Evolutionary conservation across 495 filamentous ascomycete species (phyloP).

Genomic region (Xylaria grammica): DNA sequence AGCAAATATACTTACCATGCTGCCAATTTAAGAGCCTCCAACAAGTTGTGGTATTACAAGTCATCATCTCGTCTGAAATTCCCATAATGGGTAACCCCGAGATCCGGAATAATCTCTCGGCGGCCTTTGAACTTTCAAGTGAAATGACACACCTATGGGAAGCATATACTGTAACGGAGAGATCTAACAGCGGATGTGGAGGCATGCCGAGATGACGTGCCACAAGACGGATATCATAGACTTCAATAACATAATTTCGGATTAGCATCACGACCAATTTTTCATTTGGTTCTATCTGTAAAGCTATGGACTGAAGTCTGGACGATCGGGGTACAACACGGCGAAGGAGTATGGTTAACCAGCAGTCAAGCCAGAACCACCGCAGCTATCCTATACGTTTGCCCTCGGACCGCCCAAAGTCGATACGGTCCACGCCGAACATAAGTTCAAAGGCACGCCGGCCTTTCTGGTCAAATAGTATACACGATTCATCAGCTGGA

Average conservation of each 20-base stretch:
- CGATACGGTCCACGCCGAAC: background rate
- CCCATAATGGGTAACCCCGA: too few relatives aligned
- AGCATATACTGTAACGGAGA: too few relatives aligned
- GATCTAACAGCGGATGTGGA: too few relatives aligned
- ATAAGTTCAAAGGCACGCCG: constrained; percentile 14
- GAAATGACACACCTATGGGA: too few relatives aligned
- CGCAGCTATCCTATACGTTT: constrained; percentile 25
- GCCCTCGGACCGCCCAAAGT: constrained; percentile 22
- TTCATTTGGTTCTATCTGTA: constrained; percentile 10
- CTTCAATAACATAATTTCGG: background rate
- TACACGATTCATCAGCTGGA: constrained; percentile 12
- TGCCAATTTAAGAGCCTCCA: too few relatives aligned
- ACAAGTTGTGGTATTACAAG: too few relatives aligned
- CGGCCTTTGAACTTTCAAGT: too few relatives aligned
- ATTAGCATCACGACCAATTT: background rate
- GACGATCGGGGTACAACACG: constrained; percentile 25
- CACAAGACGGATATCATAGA: too few relatives aligned
- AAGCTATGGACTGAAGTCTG: constrained; percentile 21
- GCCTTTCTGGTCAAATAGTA: constrained; percentile 15
- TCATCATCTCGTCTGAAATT: too few relatives aligned
- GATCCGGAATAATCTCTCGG: too few relatives aligned
- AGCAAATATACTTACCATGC: too few relatives aligned
- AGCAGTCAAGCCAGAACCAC: constrained; percentile 23
- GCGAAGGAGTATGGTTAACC: constrained; percentile 24
- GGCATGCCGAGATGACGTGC: background rate